phyloP scores from a whole-genome alignment of 2,329 filamentous ascomycete species.

The Fusarium gaditjirri region DNA sequence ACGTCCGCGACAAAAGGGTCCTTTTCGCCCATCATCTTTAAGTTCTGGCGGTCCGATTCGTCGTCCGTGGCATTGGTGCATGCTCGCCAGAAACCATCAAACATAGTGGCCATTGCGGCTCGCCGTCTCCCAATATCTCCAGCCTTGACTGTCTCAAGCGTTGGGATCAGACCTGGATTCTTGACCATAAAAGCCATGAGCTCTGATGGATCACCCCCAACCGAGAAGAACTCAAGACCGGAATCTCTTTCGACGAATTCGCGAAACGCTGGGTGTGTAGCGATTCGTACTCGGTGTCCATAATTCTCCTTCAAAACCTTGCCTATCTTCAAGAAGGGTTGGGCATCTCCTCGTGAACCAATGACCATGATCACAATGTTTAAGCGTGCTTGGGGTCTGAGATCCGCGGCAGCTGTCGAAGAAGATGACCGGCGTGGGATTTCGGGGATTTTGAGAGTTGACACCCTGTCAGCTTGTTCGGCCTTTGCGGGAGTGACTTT shows the following conservation, averaged over 20 bases:
- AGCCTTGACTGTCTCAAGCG: conserved; percentile 74
- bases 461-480: not conserved
- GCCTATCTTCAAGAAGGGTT: conserved; percentile 81
- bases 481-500: conserved; percentile 36
- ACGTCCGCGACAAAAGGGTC: conserved; percentile 75
- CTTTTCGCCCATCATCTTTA: conserved; percentile 72
- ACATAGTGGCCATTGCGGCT: conserved; percentile 81
- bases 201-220: conserved; percentile 82
- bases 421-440: conserved; percentile 44
- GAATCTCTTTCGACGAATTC: conserved; percentile 79
- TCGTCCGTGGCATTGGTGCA: conserved; percentile 80
- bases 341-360: conserved; percentile 81
- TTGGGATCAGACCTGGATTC: conserved; percentile 82
- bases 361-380: conserved; percentile 90
- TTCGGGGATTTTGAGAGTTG: conserved; percentile 24
- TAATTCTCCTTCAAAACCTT: conserved; percentile 76
- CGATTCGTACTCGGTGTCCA: conserved; percentile 80
- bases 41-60: conserved; percentile 64
- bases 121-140: conserved; percentile 77
- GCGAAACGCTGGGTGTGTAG: conserved; percentile 81
- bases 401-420: conserved; percentile 47
- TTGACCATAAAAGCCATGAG: conserved; percentile 92
- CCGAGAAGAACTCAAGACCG: conserved; percentile 81
- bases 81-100: conserved; percentile 83
- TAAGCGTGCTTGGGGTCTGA: conserved; percentile 59